These are phyloP conservation scores for Nannizzia gypsea DNA, from an alignment of 2,329 filamentous ascomycete genomes.

Conservation along the genomic window DNA sequence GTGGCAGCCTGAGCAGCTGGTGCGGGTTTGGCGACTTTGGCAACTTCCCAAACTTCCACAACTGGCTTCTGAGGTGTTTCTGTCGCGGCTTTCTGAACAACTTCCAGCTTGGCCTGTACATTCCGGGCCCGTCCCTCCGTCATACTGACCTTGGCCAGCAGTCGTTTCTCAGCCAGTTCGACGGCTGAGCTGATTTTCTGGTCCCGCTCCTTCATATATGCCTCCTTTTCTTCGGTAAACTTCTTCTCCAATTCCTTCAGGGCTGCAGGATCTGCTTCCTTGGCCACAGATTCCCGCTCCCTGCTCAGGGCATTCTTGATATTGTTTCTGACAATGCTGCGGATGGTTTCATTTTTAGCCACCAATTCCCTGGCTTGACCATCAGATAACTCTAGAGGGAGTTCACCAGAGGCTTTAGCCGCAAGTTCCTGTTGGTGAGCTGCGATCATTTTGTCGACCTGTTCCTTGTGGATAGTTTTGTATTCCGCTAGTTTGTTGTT, in stretches of 20 bases:
- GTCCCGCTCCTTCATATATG: conserved; percentile 39
- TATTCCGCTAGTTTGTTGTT: conserved; percentile 56
- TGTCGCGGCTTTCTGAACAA: conserved; percentile 69
- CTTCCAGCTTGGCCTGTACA: conserved; percentile 58
- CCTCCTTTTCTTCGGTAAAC: conserved; percentile 30
- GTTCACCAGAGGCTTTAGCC: conserved; percentile 22
- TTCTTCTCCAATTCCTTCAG: conserved; percentile 30
- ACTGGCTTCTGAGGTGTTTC: conserved; percentile 78
- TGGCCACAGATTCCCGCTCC: conserved; percentile 22
- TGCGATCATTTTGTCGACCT: conserved; percentile 37
- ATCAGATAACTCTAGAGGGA: conserved; percentile 35
- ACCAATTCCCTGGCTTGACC: conserved; percentile 41
- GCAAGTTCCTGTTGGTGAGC: conserved; percentile 37
- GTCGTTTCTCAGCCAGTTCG: conserved; percentile 63
- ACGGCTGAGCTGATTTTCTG: conserved; percentile 49
- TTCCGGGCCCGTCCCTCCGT: conserved; percentile 55
- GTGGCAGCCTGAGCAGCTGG: conserved; percentile 12
- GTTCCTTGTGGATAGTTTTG: conserved; percentile 39
- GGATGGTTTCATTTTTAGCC: conserved; percentile 39
- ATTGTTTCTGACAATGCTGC: conserved; percentile 45
- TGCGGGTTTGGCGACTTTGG: conserved; percentile 44
- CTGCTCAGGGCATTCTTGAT: conserved; percentile 39
- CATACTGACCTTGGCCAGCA: conserved; percentile 65
- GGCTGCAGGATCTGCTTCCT: conserved; percentile 23
- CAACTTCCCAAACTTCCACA: conserved; percentile 73